These are phyloP conservation scores for Hymenotorrendiella dingleyae DNA, from an alignment of 2,329 filamentous ascomycete genomes.

Conservation along the genomic window DNA sequence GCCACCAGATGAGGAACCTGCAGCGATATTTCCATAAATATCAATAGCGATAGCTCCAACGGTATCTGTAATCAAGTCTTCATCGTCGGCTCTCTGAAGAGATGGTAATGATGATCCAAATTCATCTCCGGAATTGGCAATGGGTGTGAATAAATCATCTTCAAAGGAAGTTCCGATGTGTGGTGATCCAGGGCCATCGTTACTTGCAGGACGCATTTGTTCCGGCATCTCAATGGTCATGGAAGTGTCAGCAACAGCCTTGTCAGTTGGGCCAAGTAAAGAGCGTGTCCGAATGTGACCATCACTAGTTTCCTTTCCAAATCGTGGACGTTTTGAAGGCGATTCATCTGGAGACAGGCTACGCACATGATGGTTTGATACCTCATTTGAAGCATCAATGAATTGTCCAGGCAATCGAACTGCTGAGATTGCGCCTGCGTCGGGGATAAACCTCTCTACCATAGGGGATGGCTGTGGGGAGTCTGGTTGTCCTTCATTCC, in stretches of 20 bases:
- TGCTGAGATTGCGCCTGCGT: slow-evolving; percentile 6
- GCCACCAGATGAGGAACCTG: slow-evolving; percentile 90
- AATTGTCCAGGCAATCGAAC: slow-evolving; percentile 10
- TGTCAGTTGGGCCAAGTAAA: slow-evolving; percentile 21
- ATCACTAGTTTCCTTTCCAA: slow-evolving; percentile 20
- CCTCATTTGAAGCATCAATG: slow-evolving; percentile 5
- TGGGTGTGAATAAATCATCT: slow-evolving; percentile 3
- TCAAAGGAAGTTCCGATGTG: slow-evolving; percentile 3
- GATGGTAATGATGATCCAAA: slow-evolving; percentile 14
- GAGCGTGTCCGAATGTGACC: slow-evolving; percentile 24
- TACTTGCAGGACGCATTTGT: slow-evolving; percentile 9
- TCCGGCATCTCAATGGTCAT: slow-evolving; percentile 6
- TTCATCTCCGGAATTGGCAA: slow-evolving; percentile 18
- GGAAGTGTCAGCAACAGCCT: slow-evolving; percentile 17
- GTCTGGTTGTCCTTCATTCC: slow-evolving; percentile 59
- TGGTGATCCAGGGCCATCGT: slow-evolving; percentile 26
- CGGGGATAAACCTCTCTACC: slow-evolving; percentile 13
- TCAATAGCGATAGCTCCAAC: slow-evolving; percentile 95
- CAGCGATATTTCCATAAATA: slow-evolving; percentile 77
- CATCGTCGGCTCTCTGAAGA: slow-evolving; percentile 9
- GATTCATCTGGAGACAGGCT: slow-evolving; percentile 14
- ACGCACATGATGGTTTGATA: slow-evolving; percentile 10
- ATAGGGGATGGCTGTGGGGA: slow-evolving; percentile 39
- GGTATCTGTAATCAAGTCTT: slow-evolving; percentile 78
- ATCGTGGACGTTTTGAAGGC: slow-evolving; percentile 26